Conservation (phyloP, 1,284 basidiomycete genomes). For the Mycena sp. region DNA sequence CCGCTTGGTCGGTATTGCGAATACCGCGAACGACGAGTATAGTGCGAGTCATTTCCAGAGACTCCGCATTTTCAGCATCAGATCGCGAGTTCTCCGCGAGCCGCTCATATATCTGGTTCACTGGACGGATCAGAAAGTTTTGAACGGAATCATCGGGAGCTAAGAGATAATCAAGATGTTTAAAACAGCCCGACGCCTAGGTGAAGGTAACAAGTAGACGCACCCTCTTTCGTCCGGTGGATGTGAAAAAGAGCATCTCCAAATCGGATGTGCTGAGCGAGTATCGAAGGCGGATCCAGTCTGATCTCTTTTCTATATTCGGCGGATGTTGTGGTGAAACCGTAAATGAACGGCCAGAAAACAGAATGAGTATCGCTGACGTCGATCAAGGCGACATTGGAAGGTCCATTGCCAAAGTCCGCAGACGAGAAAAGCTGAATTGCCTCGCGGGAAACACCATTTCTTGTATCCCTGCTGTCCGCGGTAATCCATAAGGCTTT, state of each 20-base stretch:
- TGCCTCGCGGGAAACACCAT: not conserved
- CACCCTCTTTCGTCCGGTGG: not conserved
- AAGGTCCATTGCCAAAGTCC: not conserved
- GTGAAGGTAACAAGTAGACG: not conserved
- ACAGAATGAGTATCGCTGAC: constrained; percentile 1
- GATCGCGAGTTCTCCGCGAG: not conserved
- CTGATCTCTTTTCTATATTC: constrained; percentile 12
- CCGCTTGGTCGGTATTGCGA: constrained; percentile 1
- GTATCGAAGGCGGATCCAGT: not conserved
- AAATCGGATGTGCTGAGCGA: not conserved
- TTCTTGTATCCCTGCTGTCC: not conserved
- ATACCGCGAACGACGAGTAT: constrained; percentile 13
- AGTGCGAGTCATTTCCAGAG: not conserved
- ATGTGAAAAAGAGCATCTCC: not conserved
- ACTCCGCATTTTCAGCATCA: not conserved
- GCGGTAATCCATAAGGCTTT: constrained; percentile 19
- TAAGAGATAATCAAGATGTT: too few relatives aligned
- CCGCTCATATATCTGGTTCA: not conserved
- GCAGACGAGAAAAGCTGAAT: not conserved
- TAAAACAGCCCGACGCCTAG: too few relatives aligned
- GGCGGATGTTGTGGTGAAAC: constrained; percentile 9
- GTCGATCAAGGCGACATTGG: not conserved
- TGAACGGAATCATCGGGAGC: too few relatives aligned
- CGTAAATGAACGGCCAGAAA: constrained; percentile 16
- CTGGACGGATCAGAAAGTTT: too few relatives aligned